Base-by-base conservation (phyloP, 352 stramenopile species). In the Pythium scleroteichum region DNA sequence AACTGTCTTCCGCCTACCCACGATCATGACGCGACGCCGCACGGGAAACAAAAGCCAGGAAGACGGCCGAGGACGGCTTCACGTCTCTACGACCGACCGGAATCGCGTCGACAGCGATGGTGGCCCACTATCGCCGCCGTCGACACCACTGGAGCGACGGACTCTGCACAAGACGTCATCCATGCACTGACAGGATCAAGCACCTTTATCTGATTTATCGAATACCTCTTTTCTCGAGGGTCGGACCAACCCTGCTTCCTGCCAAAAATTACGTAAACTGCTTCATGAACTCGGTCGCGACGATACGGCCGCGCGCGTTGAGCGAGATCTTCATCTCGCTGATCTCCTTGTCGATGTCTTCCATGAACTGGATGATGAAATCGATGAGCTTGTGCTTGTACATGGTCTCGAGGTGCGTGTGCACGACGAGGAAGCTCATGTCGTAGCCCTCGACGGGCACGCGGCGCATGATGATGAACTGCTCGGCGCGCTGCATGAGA, bases 341-440 rank as follows among this genome's bases (percentile, higher is more conserved):
- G 75, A 98, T 98, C 71, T 98, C 95, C 76, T 98, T 97, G 82
- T 98, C 95, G 60, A 98, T 98, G 59, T 98, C 95, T 71, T 98
- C 92, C 95, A 98, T 98, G 77, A 98, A 98, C 65, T 96, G 87
- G 68, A 98, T 98, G 72, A 98, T 95, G 64, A 98, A 98, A 73
- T 98, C 91, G 52, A 98, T 95, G 46, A 98, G 78, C 76, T 98
- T 98, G 76, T 98, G 90, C 73, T 98, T 98, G 86, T 96, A 98
- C 77, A 98, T 85, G 60, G 91, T 93, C 72, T 98, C 95, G 41
- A 98, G 72, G 66, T 98, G 92, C 64, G 87, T 87, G 68, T 98
- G 89, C 24, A 94, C 96, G 45, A 98, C 85, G 20, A 98, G 75
- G 63, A 98, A 98, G 68, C 92, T 98, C 72, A 98, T 98, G 69